These are phyloP conservation scores for Asclepias syriaca DNA, from an alignment of 257 asterid genomes.

Conservation along the genomic window DNA sequence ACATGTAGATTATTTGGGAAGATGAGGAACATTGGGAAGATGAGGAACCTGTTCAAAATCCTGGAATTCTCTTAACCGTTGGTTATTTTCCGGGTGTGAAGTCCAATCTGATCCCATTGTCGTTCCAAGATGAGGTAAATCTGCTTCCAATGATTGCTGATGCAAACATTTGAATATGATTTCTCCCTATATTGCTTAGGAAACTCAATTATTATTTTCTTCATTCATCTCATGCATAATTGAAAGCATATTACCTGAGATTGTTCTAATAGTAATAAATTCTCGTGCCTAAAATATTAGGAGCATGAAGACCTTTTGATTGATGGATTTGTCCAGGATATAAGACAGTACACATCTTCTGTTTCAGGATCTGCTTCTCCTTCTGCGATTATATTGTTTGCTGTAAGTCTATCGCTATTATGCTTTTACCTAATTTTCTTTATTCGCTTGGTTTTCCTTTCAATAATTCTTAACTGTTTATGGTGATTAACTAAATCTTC, in stretches of 20 bases:
- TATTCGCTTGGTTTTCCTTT: background rate
- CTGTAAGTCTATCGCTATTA: constrained; percentile 39
- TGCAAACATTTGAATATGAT: background rate
- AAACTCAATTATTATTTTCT: background rate
- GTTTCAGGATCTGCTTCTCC: constrained; percentile 61
- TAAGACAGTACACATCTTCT: constrained; percentile 47
- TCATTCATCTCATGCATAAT: background rate
- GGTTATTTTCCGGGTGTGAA: constrained; percentile 71
- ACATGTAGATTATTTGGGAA: constrained; percentile 60
- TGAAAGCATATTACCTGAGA: background rate
- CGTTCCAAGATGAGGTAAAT: constrained; percentile 5
- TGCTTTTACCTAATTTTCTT: background rate
- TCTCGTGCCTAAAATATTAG: constrained; percentile 18
- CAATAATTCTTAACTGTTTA: background rate
- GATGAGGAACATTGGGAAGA: too few species aligned
- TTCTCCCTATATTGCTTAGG: background rate
- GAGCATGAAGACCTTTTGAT: constrained; percentile 24
- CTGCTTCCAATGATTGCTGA: background rate
- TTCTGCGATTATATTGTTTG: constrained; percentile 62
- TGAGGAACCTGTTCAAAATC: constrained; percentile 22
- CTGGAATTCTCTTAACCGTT: constrained; percentile 56
- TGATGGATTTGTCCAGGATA: constrained; percentile 61
- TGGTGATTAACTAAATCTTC: background rate
- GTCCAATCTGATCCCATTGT: constrained; percentile 44
- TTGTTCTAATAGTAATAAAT: background rate